Conservation (phyloP, 75 land plant species). For the Ceratopteris richardii region DNA sequence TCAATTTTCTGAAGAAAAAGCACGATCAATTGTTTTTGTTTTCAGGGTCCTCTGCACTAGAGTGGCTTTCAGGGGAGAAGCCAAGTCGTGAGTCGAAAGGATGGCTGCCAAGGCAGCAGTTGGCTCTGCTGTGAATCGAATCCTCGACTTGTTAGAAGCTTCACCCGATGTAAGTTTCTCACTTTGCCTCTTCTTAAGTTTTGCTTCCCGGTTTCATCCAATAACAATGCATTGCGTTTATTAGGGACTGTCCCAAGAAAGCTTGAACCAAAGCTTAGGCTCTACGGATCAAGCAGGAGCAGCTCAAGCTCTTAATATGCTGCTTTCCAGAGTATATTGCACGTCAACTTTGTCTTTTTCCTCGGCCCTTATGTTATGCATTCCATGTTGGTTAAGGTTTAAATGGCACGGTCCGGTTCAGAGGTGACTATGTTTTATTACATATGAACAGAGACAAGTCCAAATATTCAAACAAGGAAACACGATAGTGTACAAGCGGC, state of each 20-base stretch:
- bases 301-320: conserved; percentile 19
- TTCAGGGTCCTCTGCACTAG: no score
- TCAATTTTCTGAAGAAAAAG: no score
- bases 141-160: conserved; percentile 6
- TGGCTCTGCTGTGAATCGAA: conserved; percentile 8
- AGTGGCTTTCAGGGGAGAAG: no score
- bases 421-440: no score
- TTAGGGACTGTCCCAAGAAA: conserved; percentile 22
- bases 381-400: no score
- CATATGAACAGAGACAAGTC: conserved; percentile 19
- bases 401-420: no score
- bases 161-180: conserved; percentile 5
- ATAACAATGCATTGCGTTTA: no score
- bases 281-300: conserved; percentile 6
- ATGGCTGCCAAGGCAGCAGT: conserved; percentile 8
- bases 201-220: not conserved
- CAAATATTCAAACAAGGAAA: conserved; percentile 18
- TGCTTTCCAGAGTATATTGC: conserved; percentile 16
- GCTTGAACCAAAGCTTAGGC: conserved; percentile 9
- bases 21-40: no score
- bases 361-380: no score
- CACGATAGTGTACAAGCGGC: conserved; percentile 16
- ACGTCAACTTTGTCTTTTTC: no score
- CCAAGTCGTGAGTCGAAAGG: no score
- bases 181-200: not conserved